phyloP scores from a whole-genome alignment of 192 early-diverging fungal genomes.

The Coemansia sp. region DNA sequence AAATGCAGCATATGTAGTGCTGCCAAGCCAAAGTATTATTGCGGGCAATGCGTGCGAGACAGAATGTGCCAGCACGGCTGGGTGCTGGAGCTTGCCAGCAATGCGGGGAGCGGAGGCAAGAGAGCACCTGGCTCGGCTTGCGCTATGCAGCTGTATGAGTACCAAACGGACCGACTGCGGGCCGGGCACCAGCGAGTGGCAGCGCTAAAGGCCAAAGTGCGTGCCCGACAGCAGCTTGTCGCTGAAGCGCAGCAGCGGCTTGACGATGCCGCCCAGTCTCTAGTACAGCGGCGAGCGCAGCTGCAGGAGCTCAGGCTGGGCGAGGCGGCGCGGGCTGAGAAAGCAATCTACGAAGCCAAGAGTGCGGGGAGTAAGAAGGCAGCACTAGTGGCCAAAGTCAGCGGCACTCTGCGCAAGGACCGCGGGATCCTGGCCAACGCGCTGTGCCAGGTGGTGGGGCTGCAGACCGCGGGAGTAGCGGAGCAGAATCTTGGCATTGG shows the following conservation, averaged over 20 bases:
- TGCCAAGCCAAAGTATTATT: conserved; percentile 28
- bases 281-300: conserved; percentile 5
- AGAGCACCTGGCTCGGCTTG: conserved; percentile 5
- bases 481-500: background rate
- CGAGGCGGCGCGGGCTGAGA: background rate
- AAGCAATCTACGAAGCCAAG: background rate
- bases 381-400: conserved; percentile 4
- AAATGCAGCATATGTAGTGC: conserved; percentile 47
- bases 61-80: conserved; percentile 36
- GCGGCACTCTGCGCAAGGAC: conserved; percentile 22
- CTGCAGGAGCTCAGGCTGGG: conserved; percentile 7
- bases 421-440: conserved; percentile 30
- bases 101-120: background rate
- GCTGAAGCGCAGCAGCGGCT: conserved; percentile 17
- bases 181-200: conserved; percentile 26
- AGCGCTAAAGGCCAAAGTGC: conserved; percentile 18
- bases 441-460: conserved; percentile 45
- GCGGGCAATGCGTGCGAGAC: conserved; percentile 45
- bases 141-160: conserved; percentile 19
- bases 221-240: conserved; percentile 31
- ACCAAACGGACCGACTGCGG: conserved; percentile 21
- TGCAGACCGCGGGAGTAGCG: conserved; percentile 24
- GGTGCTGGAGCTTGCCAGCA: conserved; percentile 7
- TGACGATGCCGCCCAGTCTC: background rate
- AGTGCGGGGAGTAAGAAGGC: conserved; percentile 4